Evolutionary conservation across 345 rosid genomes (phyloP).

Genomic region (Hirschfeldia incana): DNA sequence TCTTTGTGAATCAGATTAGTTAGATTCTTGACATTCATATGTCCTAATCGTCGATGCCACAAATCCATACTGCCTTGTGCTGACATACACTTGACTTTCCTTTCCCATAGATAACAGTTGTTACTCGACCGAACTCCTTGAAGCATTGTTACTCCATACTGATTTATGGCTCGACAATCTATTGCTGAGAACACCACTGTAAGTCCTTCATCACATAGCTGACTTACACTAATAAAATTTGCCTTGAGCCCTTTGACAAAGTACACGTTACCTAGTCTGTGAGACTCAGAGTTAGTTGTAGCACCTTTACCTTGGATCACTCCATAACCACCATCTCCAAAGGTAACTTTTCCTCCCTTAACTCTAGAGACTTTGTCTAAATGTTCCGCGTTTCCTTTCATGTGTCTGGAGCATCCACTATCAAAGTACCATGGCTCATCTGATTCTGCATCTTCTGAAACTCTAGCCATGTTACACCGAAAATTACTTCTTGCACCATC

Average conservation of each 20-base stretch:
- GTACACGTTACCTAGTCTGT: not conserved
- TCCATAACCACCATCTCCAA: not conserved
- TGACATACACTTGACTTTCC: not conserved
- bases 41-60: not conserved
- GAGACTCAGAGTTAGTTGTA: not conserved
- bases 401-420: not conserved
- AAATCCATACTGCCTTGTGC: not conserved
- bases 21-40: not conserved
- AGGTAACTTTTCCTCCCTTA: not conserved
- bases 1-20: not conserved
- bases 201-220: not conserved
- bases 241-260: not conserved
- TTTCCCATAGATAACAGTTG: not conserved
- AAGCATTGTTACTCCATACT: not conserved
- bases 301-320: not conserved
- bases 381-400: not conserved
- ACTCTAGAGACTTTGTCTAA: not conserved
- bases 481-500: not conserved
- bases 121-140: not conserved
- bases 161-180: not conserved
- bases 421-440: not conserved
- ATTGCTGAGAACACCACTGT: not conserved
- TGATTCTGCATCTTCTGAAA: not conserved
- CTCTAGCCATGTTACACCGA: not conserved
- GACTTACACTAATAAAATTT: not conserved